Evolutionary conservation across 1,284 basidiomycete species (phyloP).

Genomic region (Trichosporon coremiiforme): DNA sequence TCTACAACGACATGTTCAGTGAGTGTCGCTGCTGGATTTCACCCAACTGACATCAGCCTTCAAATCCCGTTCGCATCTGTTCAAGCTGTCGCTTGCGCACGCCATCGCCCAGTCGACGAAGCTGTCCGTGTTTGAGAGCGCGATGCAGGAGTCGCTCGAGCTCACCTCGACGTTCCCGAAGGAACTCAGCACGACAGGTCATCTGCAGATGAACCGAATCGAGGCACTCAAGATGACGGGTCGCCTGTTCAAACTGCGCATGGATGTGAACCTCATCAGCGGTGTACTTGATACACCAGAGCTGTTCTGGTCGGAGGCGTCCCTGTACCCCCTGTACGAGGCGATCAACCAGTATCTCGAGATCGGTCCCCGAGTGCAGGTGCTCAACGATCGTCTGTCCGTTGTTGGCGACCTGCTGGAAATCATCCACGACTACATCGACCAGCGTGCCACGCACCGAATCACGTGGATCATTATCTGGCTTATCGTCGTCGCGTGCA

Average conservation of each 20-base stretch:
- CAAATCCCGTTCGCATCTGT: conserved; percentile 76
- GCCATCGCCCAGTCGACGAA: conserved; percentile 93
- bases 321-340: conserved; percentile 83
- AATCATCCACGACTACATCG: conserved; percentile 91
- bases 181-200: conserved; percentile 78
- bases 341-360: conserved; percentile 95
- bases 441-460: conserved; percentile 86
- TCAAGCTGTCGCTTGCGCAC: conserved; percentile 82
- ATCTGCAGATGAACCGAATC: conserved; percentile 72
- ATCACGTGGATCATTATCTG: conserved; percentile 96
- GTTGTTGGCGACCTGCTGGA: conserved; percentile 86
- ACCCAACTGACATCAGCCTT: conserved; percentile 68
- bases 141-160: conserved; percentile 75
- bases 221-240: conserved; percentile 88
- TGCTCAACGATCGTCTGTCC: conserved; percentile 83
- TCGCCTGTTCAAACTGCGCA: conserved; percentile 79
- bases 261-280: conserved; percentile 87
- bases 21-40: conserved; percentile 26
- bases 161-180: conserved; percentile 81
- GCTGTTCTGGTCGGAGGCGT: conserved; percentile 93
- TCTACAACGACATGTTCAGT: conserved; percentile 66
- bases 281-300: conserved; percentile 95
- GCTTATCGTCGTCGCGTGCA: conserved; percentile 83
- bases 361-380: conserved; percentile 79
- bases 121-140: conserved; percentile 82